These are phyloP conservation scores for Nidularia sp. DNA, from an alignment of 768 basidiomycete species.

Conservation along the genomic window DNA sequence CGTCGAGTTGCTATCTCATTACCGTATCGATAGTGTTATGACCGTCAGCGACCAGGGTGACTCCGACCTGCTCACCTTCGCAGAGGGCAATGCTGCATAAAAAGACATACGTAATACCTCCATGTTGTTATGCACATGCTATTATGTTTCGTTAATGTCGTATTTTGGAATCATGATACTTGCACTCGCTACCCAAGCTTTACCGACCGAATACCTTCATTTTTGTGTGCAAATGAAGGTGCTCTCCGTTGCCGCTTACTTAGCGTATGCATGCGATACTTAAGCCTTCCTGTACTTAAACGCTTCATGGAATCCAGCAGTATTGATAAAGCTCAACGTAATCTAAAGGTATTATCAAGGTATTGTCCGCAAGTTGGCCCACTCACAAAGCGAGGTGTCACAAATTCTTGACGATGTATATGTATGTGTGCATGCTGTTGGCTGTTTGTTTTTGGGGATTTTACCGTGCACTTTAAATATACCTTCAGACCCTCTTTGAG, in stretches of 20 bases:
- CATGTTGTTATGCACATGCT: no score
- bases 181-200: not conserved
- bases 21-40: slow-evolving; percentile 70
- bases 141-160: not conserved
- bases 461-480: no score
- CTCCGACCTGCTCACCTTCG: slow-evolving; percentile 83
- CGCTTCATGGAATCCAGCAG: no score
- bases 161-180: not conserved
- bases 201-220: not conserved
- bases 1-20: slow-evolving; percentile 1
- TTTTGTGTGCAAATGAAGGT: not conserved
- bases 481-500: no score
- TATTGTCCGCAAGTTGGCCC: no score
- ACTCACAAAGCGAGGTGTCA: no score
- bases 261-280: not conserved
- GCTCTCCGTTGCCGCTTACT: not conserved
- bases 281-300: not conserved
- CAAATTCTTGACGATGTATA: no score
- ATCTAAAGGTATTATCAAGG: no score
- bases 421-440: no score
- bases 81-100: slow-evolving; percentile 69
- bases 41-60: slow-evolving; percentile 95
- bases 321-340: no score
- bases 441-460: no score
- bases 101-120: slow-evolving; percentile 4